Evolutionary conservation across 2,329 filamentous ascomycete species (phyloP), one percentile per base, ranked within the genome.

Genomic region (Aspergillus latus): DNA sequence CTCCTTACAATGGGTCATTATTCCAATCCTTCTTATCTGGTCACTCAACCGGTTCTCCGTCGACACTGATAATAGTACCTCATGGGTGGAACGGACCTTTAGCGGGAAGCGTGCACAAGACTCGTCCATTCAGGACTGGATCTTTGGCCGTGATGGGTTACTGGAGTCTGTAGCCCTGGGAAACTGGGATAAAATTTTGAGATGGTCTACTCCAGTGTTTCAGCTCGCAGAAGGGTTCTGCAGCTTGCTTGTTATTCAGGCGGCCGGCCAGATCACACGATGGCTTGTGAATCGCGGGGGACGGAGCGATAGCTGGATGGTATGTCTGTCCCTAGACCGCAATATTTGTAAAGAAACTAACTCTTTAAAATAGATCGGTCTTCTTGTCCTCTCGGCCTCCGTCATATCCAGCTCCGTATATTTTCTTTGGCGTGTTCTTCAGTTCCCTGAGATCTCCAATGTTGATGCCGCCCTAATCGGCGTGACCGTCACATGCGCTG

Each of bases 171-270:
- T 89, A 59, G 88, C 89, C 21, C 84, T 97, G 60, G 92, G 92
- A 30, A 84, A 84, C 52, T 99, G 94, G 94, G 92, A 97, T 71
- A 92, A 88, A 70, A 78, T 90, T 49, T 76, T 99, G 74, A 84
- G 88, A 69, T 97, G 95, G 79, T 96, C 92, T 34, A 95, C 90
- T 3, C 94, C 94, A 0, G 83, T 96, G 50, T 99, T 97, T 78
- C 94, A 99, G 76, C 80, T 99, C 7, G 85, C 89, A 51, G 94
- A 99, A 74, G 94, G 94, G 5, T 99, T 99, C 77, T 97, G 94
- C 80, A 97, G 91, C 69, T 78, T 99, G 66, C 78, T 97, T 55
- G 92, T 97, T 62, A 97, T 99, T 56, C 94, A 99, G 75, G 91
- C 92, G 15, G 88, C 90, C 11, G 94, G 94, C 0, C 93, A 97